phyloP scores from a whole-genome alignment of 83 land plant species.

The Thuja plicata region DNA sequence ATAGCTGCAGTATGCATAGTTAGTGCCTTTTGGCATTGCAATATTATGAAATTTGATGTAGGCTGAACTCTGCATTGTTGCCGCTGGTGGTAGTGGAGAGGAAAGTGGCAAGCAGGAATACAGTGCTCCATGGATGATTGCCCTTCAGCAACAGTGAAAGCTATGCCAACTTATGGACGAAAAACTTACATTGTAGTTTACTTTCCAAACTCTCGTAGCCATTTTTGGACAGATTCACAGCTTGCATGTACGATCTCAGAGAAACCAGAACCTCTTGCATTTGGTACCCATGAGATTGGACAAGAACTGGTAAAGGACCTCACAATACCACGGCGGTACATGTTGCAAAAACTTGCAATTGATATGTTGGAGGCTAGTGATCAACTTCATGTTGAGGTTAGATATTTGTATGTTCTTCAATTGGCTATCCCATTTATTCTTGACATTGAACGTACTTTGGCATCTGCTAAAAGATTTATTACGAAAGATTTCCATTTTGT shows the following conservation, averaged over 20 bases:
- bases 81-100: constrained; percentile 68
- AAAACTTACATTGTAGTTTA: constrained; percentile 77
- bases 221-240: constrained; percentile 78
- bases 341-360: constrained; percentile 75
- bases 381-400: constrained; percentile 70
- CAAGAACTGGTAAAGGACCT: constrained; percentile 66
- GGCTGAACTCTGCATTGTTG: constrained; percentile 11
- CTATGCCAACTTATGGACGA: constrained; percentile 83
- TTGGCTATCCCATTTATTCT: not conserved
- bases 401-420: not conserved
- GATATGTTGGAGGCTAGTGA: constrained; percentile 81
- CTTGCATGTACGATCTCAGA: constrained; percentile 67
- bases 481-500: too few relatives aligned
- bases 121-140: constrained; percentile 80
- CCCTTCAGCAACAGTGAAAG: constrained; percentile 64
- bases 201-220: constrained; percentile 62
- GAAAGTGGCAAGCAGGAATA: constrained; percentile 96
- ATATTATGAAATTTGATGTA: not conserved
- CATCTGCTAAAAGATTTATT: too few relatives aligned
- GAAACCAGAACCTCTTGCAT: constrained; percentile 74
- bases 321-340: constrained; percentile 54
- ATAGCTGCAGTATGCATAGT: not conserved
- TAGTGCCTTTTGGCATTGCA: not conserved
- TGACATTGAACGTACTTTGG: not conserved
- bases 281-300: constrained; percentile 65